These are phyloP conservation scores for Punica granatum DNA, from an alignment of 345 rosid genomes.

Conservation along the genomic window DNA sequence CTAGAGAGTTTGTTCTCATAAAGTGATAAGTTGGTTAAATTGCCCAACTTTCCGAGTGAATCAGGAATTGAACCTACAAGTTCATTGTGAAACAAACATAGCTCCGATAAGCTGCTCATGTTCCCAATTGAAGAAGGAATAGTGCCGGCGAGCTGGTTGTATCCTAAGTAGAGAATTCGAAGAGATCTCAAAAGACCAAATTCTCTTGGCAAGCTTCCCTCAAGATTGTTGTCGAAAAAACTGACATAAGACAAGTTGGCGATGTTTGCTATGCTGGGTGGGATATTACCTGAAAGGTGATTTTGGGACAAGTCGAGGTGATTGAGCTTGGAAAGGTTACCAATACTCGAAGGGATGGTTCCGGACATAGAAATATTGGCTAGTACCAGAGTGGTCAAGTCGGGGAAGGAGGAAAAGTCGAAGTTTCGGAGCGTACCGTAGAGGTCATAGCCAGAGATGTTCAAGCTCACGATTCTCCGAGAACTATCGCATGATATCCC, in stretches of 20 bases:
- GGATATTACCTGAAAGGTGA: background rate
- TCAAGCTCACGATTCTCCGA: slow-evolving; percentile 7
- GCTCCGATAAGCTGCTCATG: background rate
- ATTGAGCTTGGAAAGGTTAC: slow-evolving; percentile 15
- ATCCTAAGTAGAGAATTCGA: background rate
- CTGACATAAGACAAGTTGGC: too few species aligned
- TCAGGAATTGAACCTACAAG: slow-evolving; percentile 5
- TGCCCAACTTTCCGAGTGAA: background rate
- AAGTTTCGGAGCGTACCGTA: slow-evolving; percentile 11
- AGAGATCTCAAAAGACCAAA: slow-evolving; percentile 7
- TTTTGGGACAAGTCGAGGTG: slow-evolving; percentile 11
- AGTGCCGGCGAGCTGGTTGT: slow-evolving; percentile 1
- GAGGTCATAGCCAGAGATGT: background rate
- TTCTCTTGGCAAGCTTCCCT: slow-evolving; percentile 11
- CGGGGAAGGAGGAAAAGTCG: slow-evolving; percentile 13
- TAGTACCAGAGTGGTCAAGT: slow-evolving; percentile 1
- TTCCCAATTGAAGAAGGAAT: slow-evolving; percentile 17
- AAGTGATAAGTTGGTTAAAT: background rate
- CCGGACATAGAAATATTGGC: slow-evolving; percentile 12
- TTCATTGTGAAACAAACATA: background rate
- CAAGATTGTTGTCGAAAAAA: slow-evolving; percentile 6
- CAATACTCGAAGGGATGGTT: slow-evolving; percentile 14
- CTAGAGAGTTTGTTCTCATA: background rate
- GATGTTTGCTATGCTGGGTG: slow-evolving; percentile 3
- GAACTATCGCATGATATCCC: slow-evolving; percentile 13